These are phyloP conservation scores for Limonium bicolor DNA, from an alignment of 148 eudicot species.

Conservation along the genomic window DNA sequence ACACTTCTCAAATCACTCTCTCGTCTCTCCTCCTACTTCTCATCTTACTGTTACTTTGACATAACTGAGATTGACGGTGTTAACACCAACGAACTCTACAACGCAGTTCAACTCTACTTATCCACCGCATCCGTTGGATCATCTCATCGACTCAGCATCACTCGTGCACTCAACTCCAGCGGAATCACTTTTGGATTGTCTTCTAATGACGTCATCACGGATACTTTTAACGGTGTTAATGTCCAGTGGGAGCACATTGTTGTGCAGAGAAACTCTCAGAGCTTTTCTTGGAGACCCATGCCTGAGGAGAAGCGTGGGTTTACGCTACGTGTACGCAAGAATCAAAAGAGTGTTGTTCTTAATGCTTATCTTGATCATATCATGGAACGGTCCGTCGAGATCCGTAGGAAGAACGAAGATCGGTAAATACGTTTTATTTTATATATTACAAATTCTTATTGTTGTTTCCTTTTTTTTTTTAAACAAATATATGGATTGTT, in stretches of 20 bases:
- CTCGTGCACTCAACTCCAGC: conserved; percentile 61
- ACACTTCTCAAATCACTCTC: conserved; percentile 24
- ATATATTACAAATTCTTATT: background rate
- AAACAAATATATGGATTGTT: too few relatives aligned
- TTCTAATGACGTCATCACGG: conserved; percentile 59
- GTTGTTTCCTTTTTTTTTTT: too few relatives aligned
- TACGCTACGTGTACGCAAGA: conserved; percentile 42
- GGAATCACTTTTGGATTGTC: conserved; percentile 62
- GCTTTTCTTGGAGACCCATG: conserved; percentile 80
- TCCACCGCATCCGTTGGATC: conserved; percentile 34
- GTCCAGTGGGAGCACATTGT: conserved; percentile 84
- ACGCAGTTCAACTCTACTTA: conserved; percentile 84
- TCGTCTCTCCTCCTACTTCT: conserved; percentile 46
- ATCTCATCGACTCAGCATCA: conserved; percentile 43
- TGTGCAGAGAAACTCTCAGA: conserved; percentile 37
- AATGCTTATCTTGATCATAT: conserved; percentile 50
- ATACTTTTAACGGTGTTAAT: conserved; percentile 23
- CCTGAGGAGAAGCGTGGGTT: conserved; percentile 85
- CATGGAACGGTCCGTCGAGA: conserved; percentile 38
- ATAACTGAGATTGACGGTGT: conserved; percentile 96
- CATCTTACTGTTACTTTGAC: conserved; percentile 72
- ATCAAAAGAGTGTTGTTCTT: conserved; percentile 20
- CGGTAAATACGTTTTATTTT: conserved; percentile 8
- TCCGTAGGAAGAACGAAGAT: conserved; percentile 45
- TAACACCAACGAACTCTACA: conserved; percentile 91